Percentiles rank a stretch among this genome's conserved stretches.
Evolutionary conservation across 495 filamentous ascomycete species (phyloP).

Genomic region (Parmelia sp.): DNA sequence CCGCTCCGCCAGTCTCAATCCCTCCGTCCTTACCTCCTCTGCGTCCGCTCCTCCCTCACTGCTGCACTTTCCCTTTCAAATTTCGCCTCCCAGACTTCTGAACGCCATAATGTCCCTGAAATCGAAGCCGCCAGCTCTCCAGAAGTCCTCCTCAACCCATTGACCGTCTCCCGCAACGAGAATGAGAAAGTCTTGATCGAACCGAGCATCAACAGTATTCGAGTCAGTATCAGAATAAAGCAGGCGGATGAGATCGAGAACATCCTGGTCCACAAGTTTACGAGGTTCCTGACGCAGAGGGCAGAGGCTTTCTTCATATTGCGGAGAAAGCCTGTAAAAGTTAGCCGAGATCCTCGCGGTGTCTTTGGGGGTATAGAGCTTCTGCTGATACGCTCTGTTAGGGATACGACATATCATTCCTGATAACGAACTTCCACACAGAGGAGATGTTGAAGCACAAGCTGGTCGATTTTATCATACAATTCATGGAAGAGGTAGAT

Average conservation of each 20-base stretch:
- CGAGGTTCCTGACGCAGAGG: slow-evolving; percentile 87
- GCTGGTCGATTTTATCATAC: slow-evolving; percentile 95
- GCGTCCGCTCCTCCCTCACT: slow-evolving; percentile 87
- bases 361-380: background rate
- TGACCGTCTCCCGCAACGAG: slow-evolving; percentile 85
- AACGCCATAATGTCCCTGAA: slow-evolving; percentile 96
- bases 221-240: slow-evolving; percentile 96
- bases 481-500: slow-evolving; percentile 99
- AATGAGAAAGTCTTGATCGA: slow-evolving; percentile 92
- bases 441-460: slow-evolving; percentile 98
- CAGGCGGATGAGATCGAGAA: slow-evolving; percentile 98
- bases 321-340: slow-evolving; percentile 89
- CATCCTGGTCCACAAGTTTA: slow-evolving; percentile 97
- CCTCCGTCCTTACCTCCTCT: slow-evolving; percentile 93
- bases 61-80: slow-evolving; percentile 93
- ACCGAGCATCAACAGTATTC: slow-evolving; percentile 89
- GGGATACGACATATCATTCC: slow-evolving; percentile 98
- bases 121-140: slow-evolving; percentile 89
- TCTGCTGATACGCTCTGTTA: slow-evolving; percentile 32
- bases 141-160: slow-evolving; percentile 88
- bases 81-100: slow-evolving; percentile 92
- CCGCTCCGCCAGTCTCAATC: slow-evolving; percentile 73
- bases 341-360: slow-evolving; percentile 32
- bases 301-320: slow-evolving; percentile 98
- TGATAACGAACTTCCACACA: slow-evolving; percentile 97